phyloP scores from a whole-genome alignment of 2,329 filamentous ascomycete species.

The Parasarocladium wereldwijsianum region DNA sequence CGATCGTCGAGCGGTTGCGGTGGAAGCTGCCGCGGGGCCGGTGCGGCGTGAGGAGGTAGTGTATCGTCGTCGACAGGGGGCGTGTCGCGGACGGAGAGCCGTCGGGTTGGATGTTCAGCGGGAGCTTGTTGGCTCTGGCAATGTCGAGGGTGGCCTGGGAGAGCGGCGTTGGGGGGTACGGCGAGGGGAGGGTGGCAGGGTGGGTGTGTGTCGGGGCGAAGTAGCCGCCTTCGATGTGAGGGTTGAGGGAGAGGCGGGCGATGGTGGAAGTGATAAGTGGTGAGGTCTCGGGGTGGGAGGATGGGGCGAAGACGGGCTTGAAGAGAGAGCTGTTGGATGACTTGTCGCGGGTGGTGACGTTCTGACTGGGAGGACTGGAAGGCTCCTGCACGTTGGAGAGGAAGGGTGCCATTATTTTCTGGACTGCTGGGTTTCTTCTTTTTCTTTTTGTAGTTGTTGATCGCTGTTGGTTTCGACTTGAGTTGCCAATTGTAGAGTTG shows the following conservation, averaged over 20 bases:
- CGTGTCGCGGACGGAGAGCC: slow-evolving; percentile 17
- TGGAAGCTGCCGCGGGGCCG: slow-evolving; percentile 47
- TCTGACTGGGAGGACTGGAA: too few species aligned
- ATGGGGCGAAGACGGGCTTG: slow-evolving; percentile 5
- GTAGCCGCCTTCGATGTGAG: slow-evolving; percentile 51
- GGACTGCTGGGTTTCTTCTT: neutral
- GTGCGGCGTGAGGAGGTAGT: slow-evolving; percentile 45
- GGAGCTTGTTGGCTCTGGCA: slow-evolving; percentile 12
- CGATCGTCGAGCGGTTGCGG: slow-evolving; percentile 43
- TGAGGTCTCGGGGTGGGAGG: slow-evolving; percentile 5
- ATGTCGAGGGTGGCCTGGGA: slow-evolving; percentile 19
- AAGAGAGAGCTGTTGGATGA: slow-evolving; percentile 1
- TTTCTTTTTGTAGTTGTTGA: too few species aligned
- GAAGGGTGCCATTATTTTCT: too few species aligned
- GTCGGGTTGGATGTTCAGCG: slow-evolving; percentile 21
- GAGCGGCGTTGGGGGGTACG: slow-evolving; percentile 18
- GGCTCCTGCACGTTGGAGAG: too few species aligned
- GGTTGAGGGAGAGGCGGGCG: slow-evolving; percentile 27
- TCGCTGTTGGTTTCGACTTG: too few species aligned
- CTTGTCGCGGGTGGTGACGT: neutral
- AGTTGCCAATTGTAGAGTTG: too few species aligned
- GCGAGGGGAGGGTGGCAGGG: slow-evolving; percentile 33
- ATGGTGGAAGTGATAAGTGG: slow-evolving; percentile 8
- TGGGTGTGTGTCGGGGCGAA: slow-evolving; percentile 47
- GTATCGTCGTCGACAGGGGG: slow-evolving; percentile 45